phyloP scores from a whole-genome alignment of 306 rosid species.

The Ormosia semicastrata region DNA sequence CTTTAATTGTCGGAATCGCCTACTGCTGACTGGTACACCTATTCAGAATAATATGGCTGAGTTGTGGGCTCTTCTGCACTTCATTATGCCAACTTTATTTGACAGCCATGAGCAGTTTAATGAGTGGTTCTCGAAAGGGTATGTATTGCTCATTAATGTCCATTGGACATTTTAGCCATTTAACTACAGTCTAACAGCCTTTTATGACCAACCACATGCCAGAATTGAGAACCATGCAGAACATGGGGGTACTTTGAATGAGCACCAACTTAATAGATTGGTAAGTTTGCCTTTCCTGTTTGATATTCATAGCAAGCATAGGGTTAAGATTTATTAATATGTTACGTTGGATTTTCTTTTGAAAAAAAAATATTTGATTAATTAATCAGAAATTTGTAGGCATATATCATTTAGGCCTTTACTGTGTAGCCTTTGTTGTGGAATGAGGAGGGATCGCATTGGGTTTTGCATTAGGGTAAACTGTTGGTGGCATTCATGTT shows the following conservation, averaged over 20 bases:
- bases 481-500: background rate
- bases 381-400: background rate
- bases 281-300: constrained; percentile 48
- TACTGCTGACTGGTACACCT: constrained; percentile 95
- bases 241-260: constrained; percentile 97
- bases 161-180: constrained; percentile 5
- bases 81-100: constrained; percentile 96
- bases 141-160: constrained; percentile 29
- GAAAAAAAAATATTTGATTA: background rate
- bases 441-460: constrained; percentile 7
- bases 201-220: constrained; percentile 24
- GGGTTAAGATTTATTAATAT: background rate
- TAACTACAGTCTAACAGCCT: constrained; percentile 13
- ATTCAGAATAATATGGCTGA: constrained; percentile 99
- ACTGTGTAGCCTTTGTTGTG: background rate
- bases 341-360: too few relatives aligned
- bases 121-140: constrained; percentile 99
- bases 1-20: constrained; percentile 95
- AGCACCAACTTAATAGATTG: constrained; percentile 96
- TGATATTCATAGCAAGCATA: background rate
- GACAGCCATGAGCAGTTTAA: constrained; percentile 99
- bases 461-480: background rate
- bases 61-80: constrained; percentile 97
- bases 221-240: constrained; percentile 98
- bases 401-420: background rate